A percentile compares a stretch with the other conserved stretches of the same genome.
Conservation (phyloP, 441 rosid genomes). For the Syzygium malaccense region DNA sequence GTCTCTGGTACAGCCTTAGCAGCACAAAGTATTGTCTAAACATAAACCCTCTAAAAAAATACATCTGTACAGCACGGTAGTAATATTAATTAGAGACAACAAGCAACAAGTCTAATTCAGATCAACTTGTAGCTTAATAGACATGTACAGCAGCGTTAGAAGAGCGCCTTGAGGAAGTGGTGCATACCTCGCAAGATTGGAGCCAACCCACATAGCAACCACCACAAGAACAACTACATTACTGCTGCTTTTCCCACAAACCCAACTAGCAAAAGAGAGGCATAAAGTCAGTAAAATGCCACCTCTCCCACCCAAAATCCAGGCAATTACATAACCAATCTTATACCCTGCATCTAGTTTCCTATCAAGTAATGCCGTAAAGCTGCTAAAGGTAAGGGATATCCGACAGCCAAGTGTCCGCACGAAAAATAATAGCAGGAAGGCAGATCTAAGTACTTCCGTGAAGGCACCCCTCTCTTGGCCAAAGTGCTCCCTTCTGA, state of each 20-base stretch:
- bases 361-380: conserved; percentile 50
- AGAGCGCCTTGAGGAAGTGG: conserved; percentile 88
- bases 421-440: conserved; percentile 44
- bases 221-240: conserved; percentile 47
- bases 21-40: background rate
- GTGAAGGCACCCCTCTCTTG: conserved; percentile 45
- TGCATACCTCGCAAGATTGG: conserved; percentile 67
- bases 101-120: conserved; percentile 19
- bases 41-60: background rate
- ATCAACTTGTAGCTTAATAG: conserved; percentile 72
- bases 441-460: conserved; percentile 45
- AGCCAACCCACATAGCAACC: conserved; percentile 75
- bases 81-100: background rate
- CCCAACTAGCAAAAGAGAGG: conserved; percentile 77
- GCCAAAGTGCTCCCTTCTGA: conserved; percentile 19
- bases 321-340: conserved; percentile 63
- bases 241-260: conserved; percentile 85
- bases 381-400: conserved; percentile 59
- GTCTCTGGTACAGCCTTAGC: background rate
- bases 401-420: conserved; percentile 42
- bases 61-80: background rate
- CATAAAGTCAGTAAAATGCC: conserved; percentile 63
- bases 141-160: conserved; percentile 71
- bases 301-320: conserved; percentile 76
- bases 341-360: conserved; percentile 78